phyloP scores from a whole-genome alignment of 1,284 basidiomycete species.

The Marasmius fiardii region DNA sequence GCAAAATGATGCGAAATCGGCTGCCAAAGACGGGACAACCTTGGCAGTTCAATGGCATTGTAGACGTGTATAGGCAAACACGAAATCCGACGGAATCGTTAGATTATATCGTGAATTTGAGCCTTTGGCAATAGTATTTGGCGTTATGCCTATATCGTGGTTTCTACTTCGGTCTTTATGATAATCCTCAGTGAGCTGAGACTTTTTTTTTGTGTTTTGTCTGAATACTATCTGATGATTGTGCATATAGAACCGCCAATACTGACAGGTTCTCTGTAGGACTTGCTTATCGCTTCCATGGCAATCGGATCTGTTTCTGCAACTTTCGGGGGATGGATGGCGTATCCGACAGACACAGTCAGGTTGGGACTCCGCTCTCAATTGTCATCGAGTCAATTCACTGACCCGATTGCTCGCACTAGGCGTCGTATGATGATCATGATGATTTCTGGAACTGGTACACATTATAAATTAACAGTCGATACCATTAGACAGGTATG shows the following conservation, averaged over 20 bases:
- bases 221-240: conserved; percentile 47
- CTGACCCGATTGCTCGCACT: background rate
- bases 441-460: too few species aligned
- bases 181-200: conserved; percentile 79
- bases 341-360: conserved; percentile 68
- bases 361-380: conserved; percentile 15
- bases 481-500: too few species aligned
- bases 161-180: conserved; percentile 94
- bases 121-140: conserved; percentile 92
- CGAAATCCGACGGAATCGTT: conserved; percentile 83
- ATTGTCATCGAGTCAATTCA: too few species aligned
- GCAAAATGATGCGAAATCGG: conserved; percentile 48
- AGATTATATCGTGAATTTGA: conserved; percentile 96
- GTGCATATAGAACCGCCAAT: conserved; percentile 38
- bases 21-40: conserved; percentile 67
- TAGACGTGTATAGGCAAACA: conserved; percentile 94
- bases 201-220: conserved; percentile 14
- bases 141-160: conserved; percentile 81
- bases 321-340: conserved; percentile 56
- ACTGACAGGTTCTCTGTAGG: conserved; percentile 53
- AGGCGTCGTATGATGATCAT: conserved; percentile 60
- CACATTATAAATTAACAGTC: too few species aligned
- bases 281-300: conserved; percentile 65
- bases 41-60: conserved; percentile 94
- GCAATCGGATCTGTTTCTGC: conserved; percentile 48